A percentile compares a stretch with the other conserved stretches of the same genome.
Conservation (phyloP, 75 land plant species). For the Ceratopteris richardii region DNA sequence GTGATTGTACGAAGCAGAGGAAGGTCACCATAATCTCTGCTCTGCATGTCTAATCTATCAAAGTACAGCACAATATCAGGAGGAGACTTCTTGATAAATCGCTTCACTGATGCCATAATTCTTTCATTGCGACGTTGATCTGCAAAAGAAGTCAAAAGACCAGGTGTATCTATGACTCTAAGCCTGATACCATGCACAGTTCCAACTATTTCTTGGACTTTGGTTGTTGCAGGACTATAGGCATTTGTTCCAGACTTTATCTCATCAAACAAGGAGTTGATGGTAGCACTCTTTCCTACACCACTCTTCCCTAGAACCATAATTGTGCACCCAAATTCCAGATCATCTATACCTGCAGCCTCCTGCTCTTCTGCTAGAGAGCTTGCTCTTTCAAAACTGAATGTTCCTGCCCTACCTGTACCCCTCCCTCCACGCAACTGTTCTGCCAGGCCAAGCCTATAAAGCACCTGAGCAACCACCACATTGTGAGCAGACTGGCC, state of each 20-base stretch:
- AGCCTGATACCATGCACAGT: constrained; percentile 42
- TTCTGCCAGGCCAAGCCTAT: constrained; percentile 47
- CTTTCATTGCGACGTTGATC: constrained; percentile 41
- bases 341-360: constrained; percentile 29
- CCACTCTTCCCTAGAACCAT: constrained; percentile 54
- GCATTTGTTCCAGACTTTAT: constrained; percentile 36
- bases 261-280: constrained; percentile 51
- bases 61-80: constrained; percentile 44
- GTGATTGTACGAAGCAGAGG: constrained; percentile 40
- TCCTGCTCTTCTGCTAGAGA: constrained; percentile 41
- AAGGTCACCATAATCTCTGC: constrained; percentile 41
- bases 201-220: constrained; percentile 32
- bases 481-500: constrained; percentile 54
- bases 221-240: constrained; percentile 25
- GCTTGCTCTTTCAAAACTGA: constrained; percentile 43
- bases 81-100: constrained; percentile 37
- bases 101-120: constrained; percentile 38
- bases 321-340: constrained; percentile 47
- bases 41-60: constrained; percentile 47
- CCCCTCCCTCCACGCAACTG: constrained; percentile 28
- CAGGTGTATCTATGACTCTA: constrained; percentile 49
- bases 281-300: constrained; percentile 59
- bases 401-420: constrained; percentile 21
- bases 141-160: constrained; percentile 20
- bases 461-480: constrained; percentile 48